Base-by-base conservation (phyloP, 805 yeast genomes). In the Yarrowia hollandica region DNA sequence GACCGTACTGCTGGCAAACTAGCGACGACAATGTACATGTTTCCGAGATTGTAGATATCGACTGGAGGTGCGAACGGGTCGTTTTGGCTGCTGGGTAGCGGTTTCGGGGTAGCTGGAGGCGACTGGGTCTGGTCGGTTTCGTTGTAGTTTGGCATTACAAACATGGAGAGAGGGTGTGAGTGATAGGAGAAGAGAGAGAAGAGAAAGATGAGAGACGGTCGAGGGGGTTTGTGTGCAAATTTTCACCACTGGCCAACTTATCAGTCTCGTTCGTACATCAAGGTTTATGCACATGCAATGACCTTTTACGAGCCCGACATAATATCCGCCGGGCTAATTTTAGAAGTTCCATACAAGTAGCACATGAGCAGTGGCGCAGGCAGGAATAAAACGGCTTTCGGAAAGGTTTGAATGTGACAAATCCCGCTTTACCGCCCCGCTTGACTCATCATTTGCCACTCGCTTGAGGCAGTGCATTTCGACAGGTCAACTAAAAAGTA, bases 251-350 rank as follows among this genome's bases (percentile, higher is more conserved):
- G n/a, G n/a, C n/a, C n/a, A n/a, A n/a, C n/a, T n/a, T n/a, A n/a
- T n/a, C n/a, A n/a, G n/a, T n/a, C n/a, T n/a, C n/a, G n/a, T n/a
- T n/a, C n/a, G n/a, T n/a, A n/a, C 48, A 19, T 14, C 35, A 28
- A 5, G n/a, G 52, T 44, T 44, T 21, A 44, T 44, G 52, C 52
- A 44, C 35, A 44, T 44, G 52, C 52, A 44, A 44, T 44, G 52
- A 30, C 35, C 34, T 44, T 8, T 12, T 6, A 23, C n/a, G 16
- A 14, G n/a, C 7, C 2, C 3, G 23, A 25, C 15, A 39, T 39
- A 16, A 26, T 26, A 16, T 18, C 16, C 10, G 21, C 30, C n/a
- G n/a, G 26, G 31, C n/a, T 39, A 39, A 39, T 15, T 39, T 23
- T 39, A 39, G 30, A 26, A n/a, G n/a, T n/a, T n/a, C n/a, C n/a